These are phyloP conservation scores for Fusarium torulosum DNA, from an alignment of 2,329 filamentous ascomycete species.

Conservation along the genomic window DNA sequence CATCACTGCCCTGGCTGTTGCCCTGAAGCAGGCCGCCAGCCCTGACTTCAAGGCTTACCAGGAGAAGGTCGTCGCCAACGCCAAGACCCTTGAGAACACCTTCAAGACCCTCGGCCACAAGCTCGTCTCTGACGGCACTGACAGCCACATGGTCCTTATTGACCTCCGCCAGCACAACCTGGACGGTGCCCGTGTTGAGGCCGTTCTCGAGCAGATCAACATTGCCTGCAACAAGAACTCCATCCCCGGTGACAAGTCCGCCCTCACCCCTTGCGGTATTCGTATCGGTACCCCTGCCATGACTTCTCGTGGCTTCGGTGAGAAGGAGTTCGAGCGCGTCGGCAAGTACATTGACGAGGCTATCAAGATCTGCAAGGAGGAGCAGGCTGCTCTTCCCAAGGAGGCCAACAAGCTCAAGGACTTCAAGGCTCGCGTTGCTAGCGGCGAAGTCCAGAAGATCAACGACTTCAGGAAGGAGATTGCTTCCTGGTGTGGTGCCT, in stretches of 20 bases:
- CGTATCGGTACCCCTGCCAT: constrained; percentile 98
- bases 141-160: constrained; percentile 96
- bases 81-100: constrained; percentile 87
- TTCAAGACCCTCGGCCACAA: constrained; percentile 92
- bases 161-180: constrained; percentile 89
- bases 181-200: constrained; percentile 95
- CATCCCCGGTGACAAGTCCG: constrained; percentile 96
- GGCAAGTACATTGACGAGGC: constrained; percentile 88
- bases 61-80: constrained; percentile 90
- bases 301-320: constrained; percentile 94
- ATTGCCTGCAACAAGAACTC: constrained; percentile 99
- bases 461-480: constrained; percentile 90
- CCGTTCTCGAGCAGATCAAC: constrained; percentile 96
- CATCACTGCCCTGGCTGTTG: constrained; percentile 95
- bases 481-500: constrained; percentile 84
- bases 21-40: constrained; percentile 90
- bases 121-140: constrained; percentile 94
- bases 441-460: constrained; percentile 84
- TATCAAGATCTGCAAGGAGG: constrained; percentile 90
- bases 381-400: constrained; percentile 89
- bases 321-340: constrained; percentile 92
- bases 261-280: constrained; percentile 92
- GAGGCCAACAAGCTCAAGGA: constrained; percentile 99
- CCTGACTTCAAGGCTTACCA: constrained; percentile 96
- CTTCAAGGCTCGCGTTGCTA: constrained; percentile 92